phyloP scores from a whole-genome alignment of 2,329 filamentous ascomycete species.

The Trichoderma sp. region DNA sequence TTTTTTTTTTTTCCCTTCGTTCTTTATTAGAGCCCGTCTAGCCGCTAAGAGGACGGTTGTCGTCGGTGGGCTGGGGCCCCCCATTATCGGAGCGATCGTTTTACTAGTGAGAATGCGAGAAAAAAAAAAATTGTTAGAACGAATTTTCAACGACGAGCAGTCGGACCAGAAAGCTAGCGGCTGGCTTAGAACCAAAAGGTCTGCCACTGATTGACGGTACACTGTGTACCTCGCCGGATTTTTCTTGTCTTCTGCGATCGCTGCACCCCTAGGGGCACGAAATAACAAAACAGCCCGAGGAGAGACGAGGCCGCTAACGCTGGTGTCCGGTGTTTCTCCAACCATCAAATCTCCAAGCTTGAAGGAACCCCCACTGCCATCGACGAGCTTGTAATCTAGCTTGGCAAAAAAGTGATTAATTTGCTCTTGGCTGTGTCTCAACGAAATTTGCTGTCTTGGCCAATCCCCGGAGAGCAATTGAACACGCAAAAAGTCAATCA shows the following conservation, averaged over 20 bases:
- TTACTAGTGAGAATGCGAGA: conserved; percentile 10
- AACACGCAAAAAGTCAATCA: not conserved
- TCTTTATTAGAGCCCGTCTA: not conserved
- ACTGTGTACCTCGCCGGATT: conserved; percentile 7
- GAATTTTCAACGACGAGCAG: conserved; percentile 4
- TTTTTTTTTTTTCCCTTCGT: not conserved
- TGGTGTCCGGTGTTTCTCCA: not conserved
- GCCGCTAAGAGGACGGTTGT: not conserved
- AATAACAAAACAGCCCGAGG: conserved; percentile 1
- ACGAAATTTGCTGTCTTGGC: not conserved
- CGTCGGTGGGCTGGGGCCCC: not conserved
- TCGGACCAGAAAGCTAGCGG: conserved; percentile 9
- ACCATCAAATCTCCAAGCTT: not conserved
- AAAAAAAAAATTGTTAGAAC: conserved; percentile 5
- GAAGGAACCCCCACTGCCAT: not conserved
- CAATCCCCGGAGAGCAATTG: conserved; percentile 12
- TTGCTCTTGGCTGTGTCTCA: conserved; percentile 21
- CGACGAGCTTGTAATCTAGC: conserved; percentile 2
- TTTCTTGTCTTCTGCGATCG: not conserved
- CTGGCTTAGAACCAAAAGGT: not conserved
- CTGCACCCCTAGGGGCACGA: conserved; percentile 10
- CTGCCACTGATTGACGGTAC: not conserved
- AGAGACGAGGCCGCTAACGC: conserved; percentile 11
- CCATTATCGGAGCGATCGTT: conserved; percentile 11
- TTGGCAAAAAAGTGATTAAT: conserved; percentile 8